These are phyloP conservation scores for Chloranthus sessilifolius DNA, from an alignment of 164 flowering plant genomes.

Conservation along the genomic window DNA sequence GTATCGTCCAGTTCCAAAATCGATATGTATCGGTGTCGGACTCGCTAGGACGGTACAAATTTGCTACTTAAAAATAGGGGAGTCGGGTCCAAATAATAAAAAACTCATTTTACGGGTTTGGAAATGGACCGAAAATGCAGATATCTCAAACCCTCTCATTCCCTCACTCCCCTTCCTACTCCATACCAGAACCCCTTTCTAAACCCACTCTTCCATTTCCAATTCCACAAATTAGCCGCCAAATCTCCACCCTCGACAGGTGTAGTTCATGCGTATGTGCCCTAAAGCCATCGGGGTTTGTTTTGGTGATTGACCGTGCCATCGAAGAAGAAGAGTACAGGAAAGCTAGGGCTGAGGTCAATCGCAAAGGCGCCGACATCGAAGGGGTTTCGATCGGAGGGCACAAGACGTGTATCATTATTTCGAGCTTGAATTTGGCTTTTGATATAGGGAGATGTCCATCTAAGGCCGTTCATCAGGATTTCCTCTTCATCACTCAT, in stretches of 20 bases:
- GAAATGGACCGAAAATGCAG: too few relatives aligned
- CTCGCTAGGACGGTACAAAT: too few relatives aligned
- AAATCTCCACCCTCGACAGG: background rate
- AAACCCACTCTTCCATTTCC: too few relatives aligned
- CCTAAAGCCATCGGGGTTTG: slow-evolving; percentile 39
- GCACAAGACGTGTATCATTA: slow-evolving; percentile 82
- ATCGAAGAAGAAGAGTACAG: slow-evolving; percentile 68
- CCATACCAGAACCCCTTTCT: too few relatives aligned
- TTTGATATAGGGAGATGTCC: slow-evolving; percentile 91
- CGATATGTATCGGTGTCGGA: too few relatives aligned
- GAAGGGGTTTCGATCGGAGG: slow-evolving; percentile 91
- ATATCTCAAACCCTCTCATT: too few relatives aligned
- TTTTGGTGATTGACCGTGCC: slow-evolving; percentile 55
- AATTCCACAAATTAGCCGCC: too few relatives aligned
- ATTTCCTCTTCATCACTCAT: slow-evolving; percentile 74
- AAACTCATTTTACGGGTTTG: too few relatives aligned
- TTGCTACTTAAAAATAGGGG: too few relatives aligned
- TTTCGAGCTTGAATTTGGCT: slow-evolving; percentile 76
- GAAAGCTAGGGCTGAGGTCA: slow-evolving; percentile 71
- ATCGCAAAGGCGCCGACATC: slow-evolving; percentile 56
- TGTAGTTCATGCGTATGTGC: slow-evolving; percentile 4
- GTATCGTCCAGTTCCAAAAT: too few relatives aligned
- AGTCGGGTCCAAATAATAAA: too few relatives aligned
- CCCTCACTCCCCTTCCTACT: too few relatives aligned
- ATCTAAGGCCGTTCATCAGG: slow-evolving; percentile 30